Percentiles rank a stretch among this genome's conserved stretches.
Conservation (phyloP, 768 basidiomycete genomes). For the Leccinum subtestaceum region DNA sequence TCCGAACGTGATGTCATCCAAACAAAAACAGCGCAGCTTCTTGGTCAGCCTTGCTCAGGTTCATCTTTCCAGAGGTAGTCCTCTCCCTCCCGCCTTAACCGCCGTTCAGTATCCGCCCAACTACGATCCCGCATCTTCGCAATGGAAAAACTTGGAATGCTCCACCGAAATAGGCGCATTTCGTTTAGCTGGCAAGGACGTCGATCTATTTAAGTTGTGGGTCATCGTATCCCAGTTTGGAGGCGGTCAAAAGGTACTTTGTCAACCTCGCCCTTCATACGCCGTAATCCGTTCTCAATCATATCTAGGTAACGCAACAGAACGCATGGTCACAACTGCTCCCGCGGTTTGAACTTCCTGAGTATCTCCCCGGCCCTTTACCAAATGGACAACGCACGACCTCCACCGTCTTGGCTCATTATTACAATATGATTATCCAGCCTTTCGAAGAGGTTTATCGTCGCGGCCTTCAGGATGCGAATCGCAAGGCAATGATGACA, state of each 20-base stretch:
- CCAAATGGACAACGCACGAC: conserved; percentile 48
- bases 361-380: conserved; percentile 47
- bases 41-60: conserved; percentile 56
- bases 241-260: conserved; percentile 57
- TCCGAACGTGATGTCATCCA: conserved; percentile 35
- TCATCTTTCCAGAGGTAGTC: conserved; percentile 55
- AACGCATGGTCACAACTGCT: conserved; percentile 57
- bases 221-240: conserved; percentile 56
- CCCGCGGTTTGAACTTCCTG: conserved; percentile 59
- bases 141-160: conserved; percentile 65
- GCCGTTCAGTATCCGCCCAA: conserved; percentile 51
- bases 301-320: conserved; percentile 44
- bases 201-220: conserved; percentile 78
- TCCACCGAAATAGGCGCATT: conserved; percentile 60
- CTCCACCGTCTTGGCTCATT: conserved; percentile 49
- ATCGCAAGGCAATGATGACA: conserved; percentile 49
- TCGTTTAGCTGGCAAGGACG: conserved; percentile 68
- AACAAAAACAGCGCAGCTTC: conserved; percentile 60
- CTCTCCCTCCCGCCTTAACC: conserved; percentile 73
- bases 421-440: conserved; percentile 59
- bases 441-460: conserved; percentile 75
- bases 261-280: conserved; percentile 13
- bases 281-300: conserved; percentile 11
- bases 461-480: conserved; percentile 58
- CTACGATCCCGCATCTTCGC: conserved; percentile 62